Base-by-base conservation (phyloP, 2,329 filamentous ascomycete species). In the Fusarium agapanthi region DNA sequence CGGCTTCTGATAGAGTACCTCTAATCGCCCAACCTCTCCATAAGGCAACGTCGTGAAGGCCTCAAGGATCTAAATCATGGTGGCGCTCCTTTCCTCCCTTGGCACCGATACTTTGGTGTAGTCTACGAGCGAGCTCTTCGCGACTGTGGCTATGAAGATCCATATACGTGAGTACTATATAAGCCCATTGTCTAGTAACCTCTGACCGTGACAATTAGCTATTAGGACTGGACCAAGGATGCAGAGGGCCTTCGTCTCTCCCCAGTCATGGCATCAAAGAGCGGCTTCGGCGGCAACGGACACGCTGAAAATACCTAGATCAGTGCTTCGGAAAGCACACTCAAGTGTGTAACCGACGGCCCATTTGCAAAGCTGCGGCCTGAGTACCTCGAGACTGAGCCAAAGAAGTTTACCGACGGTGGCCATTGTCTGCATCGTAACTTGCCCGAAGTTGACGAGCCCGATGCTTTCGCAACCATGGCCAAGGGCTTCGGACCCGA, bases 191-290 rank as follows among this genome's bases (percentile, higher is more conserved):
- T 13, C 1, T 2, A 9, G 11, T 6, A 24, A 10, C 0, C 7
- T 14, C 28, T 32, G 22, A 48, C 45, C 15, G 3, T n/a, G 5
- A n/a, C 7, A 3, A 8, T 3, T 7, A 63, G 61, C 11, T 66
- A 67, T 9, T 67, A 55, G 65, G 41, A 67, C 28, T 67, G 65
- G 65, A 26, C 63, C 28, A 47, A 62, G 5, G 63, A 67, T 18
- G 13, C 43, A 0, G 24, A 67, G 1, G 62, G 63, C 0, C 63
- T 66, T 30, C 24, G 44, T 3, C 38, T 22, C 8, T 67, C 65
- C 0, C 63, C 65, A 1, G 35, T 67, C 11, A 67, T 67, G 65
- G 38, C 65, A 5, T 20, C 32, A 2, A 50, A 67, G 26, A 20
- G 30, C 4, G 64, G 44, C 0, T 62, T 67, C 1, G 63, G 65